Percentiles rank a stretch among this genome's conserved stretches.
phyloP scores from a whole-genome alignment of 1,284 basidiomycete genomes.

The Pholiota adiposa region DNA sequence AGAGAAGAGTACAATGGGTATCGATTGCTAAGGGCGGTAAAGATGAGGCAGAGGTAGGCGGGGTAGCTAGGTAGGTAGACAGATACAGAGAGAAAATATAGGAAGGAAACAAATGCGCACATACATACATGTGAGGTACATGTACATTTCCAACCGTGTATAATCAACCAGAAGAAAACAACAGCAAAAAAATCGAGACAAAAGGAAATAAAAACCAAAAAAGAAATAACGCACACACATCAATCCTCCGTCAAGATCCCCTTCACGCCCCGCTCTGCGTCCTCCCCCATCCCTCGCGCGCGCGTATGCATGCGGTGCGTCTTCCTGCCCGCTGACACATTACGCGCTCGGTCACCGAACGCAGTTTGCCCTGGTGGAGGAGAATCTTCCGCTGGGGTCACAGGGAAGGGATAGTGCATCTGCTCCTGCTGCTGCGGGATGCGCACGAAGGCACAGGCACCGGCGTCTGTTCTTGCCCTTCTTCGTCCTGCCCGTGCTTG shows the following conservation, averaged over 20 bases:
- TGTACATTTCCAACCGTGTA: conserved; percentile 8
- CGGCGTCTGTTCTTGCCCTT: conserved; percentile 41
- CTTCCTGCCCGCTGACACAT: conserved; percentile 26
- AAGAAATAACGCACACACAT: conserved; percentile 2
- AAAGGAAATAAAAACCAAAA: not conserved
- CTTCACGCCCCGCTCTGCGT: conserved; percentile 83
- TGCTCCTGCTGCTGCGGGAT: conserved; percentile 33
- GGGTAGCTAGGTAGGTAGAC: not conserved
- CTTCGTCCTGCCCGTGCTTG: conserved; percentile 33
- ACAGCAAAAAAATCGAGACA: not conserved
- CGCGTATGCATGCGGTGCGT: conserved; percentile 58
- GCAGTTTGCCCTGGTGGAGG: conserved; percentile 5
- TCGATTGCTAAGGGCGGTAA: not conserved
- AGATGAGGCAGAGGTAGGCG: too few species aligned
- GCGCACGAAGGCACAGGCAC: conserved; percentile 46
- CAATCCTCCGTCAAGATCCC: conserved; percentile 59
- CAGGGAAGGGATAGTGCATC: conserved; percentile 66
- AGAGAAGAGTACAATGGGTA: not conserved
- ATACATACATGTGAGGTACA: not conserved
- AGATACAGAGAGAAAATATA: not conserved
- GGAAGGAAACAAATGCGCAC: not conserved
- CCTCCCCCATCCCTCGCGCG: conserved; percentile 77
- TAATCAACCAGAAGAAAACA: not conserved
- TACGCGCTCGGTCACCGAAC: conserved; percentile 28
- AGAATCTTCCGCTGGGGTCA: conserved; percentile 42